Evolutionary conservation across 139 green algal species (phyloP).

Genomic region (Tetraselmis striata): DNA sequence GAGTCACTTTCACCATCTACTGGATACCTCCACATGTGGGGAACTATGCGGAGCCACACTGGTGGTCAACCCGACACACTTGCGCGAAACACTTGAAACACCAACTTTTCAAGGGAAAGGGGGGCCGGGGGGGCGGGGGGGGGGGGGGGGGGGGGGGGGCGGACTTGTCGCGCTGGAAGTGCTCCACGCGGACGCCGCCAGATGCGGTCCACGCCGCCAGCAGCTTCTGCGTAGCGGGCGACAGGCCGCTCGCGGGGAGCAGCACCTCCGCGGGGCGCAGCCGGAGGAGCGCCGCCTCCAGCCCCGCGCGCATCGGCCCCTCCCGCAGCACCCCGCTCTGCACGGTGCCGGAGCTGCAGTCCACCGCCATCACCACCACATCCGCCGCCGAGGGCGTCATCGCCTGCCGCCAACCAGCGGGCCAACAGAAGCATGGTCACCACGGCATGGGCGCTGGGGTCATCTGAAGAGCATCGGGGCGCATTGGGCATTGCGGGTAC

Average conservation of each 20-base stretch:
- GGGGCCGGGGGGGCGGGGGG: no score
- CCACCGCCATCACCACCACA: conserved; percentile 67
- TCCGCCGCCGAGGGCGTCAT: conserved; percentile 8
- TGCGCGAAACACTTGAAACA: no score
- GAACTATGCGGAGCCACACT: no score
- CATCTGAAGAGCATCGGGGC: no score
- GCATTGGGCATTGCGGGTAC: no score
- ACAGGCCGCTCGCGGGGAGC: conserved; percentile 30
- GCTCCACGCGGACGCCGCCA: conserved; percentile 20
- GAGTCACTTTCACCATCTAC: no score
- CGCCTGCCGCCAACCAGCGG: neutral
- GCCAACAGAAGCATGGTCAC: no score
- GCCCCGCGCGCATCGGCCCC: conserved; percentile 32
- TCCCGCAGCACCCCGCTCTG: conserved; percentile 49
- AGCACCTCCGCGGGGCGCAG: conserved; percentile 66
- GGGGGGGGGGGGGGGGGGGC: no score
- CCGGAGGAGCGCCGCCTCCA: conserved; percentile 64
- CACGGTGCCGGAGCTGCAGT: conserved; percentile 65
- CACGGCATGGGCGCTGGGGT: no score
- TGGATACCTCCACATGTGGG: no score
- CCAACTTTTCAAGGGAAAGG: no score
- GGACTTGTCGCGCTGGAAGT: conserved; percentile 15
- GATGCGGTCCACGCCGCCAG: conserved; percentile 16
- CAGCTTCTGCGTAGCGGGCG: conserved; percentile 36
- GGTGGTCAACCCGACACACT: no score